Base-by-base conservation (phyloP, 495 filamentous ascomycete species). In the Parachaetomium inaequale region DNA sequence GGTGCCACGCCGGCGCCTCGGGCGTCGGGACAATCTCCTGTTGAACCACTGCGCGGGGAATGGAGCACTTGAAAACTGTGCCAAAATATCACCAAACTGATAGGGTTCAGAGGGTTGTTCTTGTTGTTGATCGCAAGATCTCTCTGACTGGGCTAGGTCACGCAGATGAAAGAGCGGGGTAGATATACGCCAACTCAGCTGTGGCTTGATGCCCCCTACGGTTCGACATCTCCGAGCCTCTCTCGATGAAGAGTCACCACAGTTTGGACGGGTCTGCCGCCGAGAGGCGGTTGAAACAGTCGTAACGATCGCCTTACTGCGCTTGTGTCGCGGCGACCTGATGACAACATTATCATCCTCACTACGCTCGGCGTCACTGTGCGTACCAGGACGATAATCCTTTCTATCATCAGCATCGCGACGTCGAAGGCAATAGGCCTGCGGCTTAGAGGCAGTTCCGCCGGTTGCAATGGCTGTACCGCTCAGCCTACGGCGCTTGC, bases 241-340 rank as follows among this genome's bases (percentile, higher is more conserved):
- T 55, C n/a, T 25, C 34, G n/a, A n/a, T n/a, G 34, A 55, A 26
- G 19, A 55, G 60, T 56, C 45, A 53, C 40, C 32, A 21, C 21
- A 12, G 31, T 21, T 23, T 29, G 40, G 40, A 63, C 42, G 52
- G 26, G 45, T 58, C 32, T 58, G 52, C 45, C 46, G 61, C 54
- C 46, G 43, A 46, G 46, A n/a, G 31, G 53, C 14, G 60, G 54
- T 34, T 52, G 53, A 6, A 58, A 0, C 19, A 21, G 28, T 43
- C 21, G 52, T 3, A 55, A 28, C 23, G 59, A n/a, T 62, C 8
- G 28, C 59, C 60, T 53, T 63, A 25, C 46, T 53, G 53, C 53
- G 60, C 43, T 52, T 63, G 43, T 53, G 43, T 50, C 52, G 52
- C 8, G 40, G 52, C 32, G 51, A 53, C 52, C 14, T 53, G 60